phyloP scores from a whole-genome alignment of 441 rosid genomes.

The Bocquillonia castaneifolia region DNA sequence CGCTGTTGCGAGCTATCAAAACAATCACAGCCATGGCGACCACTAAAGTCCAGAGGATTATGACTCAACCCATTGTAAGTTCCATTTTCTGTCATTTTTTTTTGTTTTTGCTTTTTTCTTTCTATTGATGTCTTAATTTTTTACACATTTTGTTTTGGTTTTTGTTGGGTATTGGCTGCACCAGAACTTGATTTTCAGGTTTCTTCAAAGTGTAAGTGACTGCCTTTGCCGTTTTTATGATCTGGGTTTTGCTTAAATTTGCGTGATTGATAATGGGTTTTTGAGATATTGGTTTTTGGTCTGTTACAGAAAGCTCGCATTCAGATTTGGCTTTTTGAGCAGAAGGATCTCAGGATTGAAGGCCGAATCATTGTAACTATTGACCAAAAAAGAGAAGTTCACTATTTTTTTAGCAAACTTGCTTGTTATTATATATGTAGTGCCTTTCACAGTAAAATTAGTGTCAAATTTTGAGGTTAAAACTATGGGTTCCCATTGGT shows the following conservation, averaged over 20 bases:
- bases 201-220: constrained; percentile 75
- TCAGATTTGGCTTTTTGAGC: constrained; percentile 94
- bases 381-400: background rate
- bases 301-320: constrained; percentile 71
- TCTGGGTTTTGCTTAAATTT: background rate
- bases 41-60: constrained; percentile 81
- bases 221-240: background rate
- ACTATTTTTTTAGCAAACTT: background rate
- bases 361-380: constrained; percentile 83
- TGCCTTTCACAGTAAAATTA: background rate
- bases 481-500: background rate
- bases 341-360: constrained; percentile 85
- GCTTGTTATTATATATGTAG: background rate
- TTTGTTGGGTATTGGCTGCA: background rate
- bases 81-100: background rate
- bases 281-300: background rate
- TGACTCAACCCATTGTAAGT: constrained; percentile 84
- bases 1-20: too few species aligned
- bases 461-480: background rate
- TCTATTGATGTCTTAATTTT: background rate
- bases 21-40: constrained; percentile 73
- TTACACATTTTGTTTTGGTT: constrained; percentile 9
- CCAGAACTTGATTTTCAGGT: constrained; percentile 89
- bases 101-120: background rate
- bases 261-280: background rate